Evolutionary conservation across 2,329 filamentous ascomycete species (phyloP), one percentile per base, ranked within the genome.

Genomic region (Elsinoe australis): DNA sequence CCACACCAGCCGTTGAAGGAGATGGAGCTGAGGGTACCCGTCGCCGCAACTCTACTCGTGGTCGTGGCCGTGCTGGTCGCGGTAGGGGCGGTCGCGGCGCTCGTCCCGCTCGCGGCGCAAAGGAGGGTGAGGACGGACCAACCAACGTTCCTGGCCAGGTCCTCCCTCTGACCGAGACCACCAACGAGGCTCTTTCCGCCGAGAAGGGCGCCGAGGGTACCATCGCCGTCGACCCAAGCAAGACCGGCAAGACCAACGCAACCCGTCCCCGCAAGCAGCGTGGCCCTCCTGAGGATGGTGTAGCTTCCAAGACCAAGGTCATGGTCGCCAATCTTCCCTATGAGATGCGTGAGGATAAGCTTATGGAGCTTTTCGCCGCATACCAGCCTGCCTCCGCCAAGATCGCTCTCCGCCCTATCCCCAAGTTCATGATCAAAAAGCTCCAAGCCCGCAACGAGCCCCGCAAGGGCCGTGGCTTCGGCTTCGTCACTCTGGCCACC

Each of bases 361-460:
- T 98, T 65, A 89, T 95, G 75, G 90, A 98, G 69, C 86, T 98
- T 63, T 98, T 98, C 73, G 77, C 80, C 63, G 86, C 81, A 55
- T 98, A 95, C 75, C 78, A 88, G 65, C 92, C 92, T 53, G 83
- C 84, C 59, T 94, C 88, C 56, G 90, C 92, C 69, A 98, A 96
- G 82, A 96, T 98, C 64, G 92, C 92, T 58, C 87, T 98, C 60
- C 90, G 92, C 62, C 92, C 92, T 46, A 98, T 98, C 59, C 92
- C 92, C 59, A 89, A 90, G 63, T 98, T 96, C 78, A 98, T 98
- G 92, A 92, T 98, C 73, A 95, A 95, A 84, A 98, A 98, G 80
- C 87, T 98, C 54, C 89, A 95, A 74, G 89, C 90, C 63, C 90
- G 92, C 67, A 89, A 89, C 65, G 92, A 98, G 75, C 83, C 90